These are phyloP conservation scores for Lithospermum erythrorhizon DNA, from an alignment of 257 asterid genomes.

Conservation along the genomic window DNA sequence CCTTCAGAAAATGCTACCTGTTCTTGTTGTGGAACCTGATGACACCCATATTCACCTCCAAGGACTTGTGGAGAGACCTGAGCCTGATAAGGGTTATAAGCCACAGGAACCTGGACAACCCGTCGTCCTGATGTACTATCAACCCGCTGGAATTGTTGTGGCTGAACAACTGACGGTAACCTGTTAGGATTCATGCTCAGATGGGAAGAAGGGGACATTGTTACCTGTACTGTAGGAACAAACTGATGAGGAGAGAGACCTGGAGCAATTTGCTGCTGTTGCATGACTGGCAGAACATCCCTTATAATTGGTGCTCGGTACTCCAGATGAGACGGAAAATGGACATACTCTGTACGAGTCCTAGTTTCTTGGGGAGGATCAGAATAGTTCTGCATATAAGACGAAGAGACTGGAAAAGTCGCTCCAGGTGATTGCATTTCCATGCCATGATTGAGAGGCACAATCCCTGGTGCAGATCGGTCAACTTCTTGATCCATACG, in stretches of 20 bases:
- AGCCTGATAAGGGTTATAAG: conserved; percentile 37
- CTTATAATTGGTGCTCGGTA: conserved; percentile 52
- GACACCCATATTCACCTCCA: conserved; percentile 56
- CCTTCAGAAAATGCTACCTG: conserved; percentile 25
- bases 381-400: conserved; percentile 39
- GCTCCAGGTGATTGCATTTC: conserved; percentile 32
- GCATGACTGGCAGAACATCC: conserved; percentile 36
- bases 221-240: conserved; percentile 50
- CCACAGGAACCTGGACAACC: conserved; percentile 50
- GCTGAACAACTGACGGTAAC: conserved; percentile 34
- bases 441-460: conserved; percentile 27
- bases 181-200: conserved; percentile 42
- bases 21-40: conserved; percentile 47
- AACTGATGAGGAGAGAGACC: conserved; percentile 53
- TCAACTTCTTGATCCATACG: conserved; percentile 39
- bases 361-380: conserved; percentile 51
- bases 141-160: conserved; percentile 48
- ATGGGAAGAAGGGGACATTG: conserved; percentile 48
- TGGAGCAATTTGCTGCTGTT: conserved; percentile 40
- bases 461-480: conserved; percentile 30
- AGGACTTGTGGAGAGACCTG: conserved; percentile 36
- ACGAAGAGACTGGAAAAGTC: conserved; percentile 38
- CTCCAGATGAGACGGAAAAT: conserved; percentile 53
- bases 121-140: conserved; percentile 42
- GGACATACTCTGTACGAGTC: conserved; percentile 42